A percentile compares a stretch with the other conserved stretches of the same genome.
Conservation (phyloP, 768 basidiomycete genomes). For the Leccinum disarticulatum region DNA sequence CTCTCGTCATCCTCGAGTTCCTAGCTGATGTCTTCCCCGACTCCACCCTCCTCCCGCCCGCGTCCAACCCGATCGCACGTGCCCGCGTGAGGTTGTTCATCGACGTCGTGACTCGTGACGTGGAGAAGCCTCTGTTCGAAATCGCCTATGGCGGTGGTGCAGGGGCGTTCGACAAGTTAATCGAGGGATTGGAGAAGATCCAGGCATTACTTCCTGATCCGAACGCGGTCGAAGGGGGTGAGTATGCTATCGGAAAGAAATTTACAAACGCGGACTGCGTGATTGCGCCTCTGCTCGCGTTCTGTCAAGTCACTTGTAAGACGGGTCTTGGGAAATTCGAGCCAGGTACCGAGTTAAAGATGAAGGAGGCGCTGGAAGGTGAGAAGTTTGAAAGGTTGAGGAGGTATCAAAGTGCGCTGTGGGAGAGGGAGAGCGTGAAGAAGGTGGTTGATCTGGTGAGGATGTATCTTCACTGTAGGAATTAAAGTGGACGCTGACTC, state of each 20-base stretch:
- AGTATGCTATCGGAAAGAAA: conserved; percentile 35
- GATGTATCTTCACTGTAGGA: no score
- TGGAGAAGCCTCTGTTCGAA: not conserved
- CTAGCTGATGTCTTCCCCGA: not conserved
- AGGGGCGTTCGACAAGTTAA: not conserved
- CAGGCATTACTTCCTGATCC: conserved; percentile 30
- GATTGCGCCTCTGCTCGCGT: conserved; percentile 53
- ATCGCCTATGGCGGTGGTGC: not conserved
- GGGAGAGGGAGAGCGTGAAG: conserved; percentile 34
- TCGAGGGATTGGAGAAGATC: conserved; percentile 5
- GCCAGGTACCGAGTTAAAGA: conserved; percentile 45
- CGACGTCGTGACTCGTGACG: not conserved
- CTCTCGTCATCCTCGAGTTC: not conserved
- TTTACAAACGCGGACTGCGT: conserved; percentile 63
- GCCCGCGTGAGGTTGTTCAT: not conserved
- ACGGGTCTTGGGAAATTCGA: conserved; percentile 51
- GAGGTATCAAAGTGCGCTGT: conserved; percentile 48
- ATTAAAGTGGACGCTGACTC: not conserved
- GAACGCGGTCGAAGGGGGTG: conserved; percentile 41
- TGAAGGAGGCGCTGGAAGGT: conserved; percentile 40
- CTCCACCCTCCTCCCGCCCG: not conserved
- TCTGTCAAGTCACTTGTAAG: conserved; percentile 40
- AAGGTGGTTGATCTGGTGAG: conserved; percentile 11
- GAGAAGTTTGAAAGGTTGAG: conserved; percentile 48
- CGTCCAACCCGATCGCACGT: not conserved